Percentiles rank a stretch among this genome's conserved stretches.
Conservation (phyloP, 176 grass and related monocot species). For the Juncus inflexus region DNA sequence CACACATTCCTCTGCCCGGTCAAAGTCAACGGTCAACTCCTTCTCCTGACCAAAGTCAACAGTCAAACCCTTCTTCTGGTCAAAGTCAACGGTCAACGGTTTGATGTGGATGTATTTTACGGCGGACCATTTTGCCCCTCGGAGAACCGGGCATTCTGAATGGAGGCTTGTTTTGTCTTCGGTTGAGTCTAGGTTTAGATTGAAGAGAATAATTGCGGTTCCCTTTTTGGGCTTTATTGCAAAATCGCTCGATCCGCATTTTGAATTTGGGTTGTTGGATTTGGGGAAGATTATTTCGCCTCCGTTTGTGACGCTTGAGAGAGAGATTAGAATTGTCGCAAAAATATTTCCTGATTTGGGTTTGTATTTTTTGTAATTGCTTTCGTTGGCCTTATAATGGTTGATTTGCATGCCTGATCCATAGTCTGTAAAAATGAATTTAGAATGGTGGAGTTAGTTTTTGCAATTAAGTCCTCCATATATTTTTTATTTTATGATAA, state of each 20-base stretch:
- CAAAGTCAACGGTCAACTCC: background rate
- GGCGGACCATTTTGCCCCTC: conserved; percentile 63
- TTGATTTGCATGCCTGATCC: conserved; percentile 56
- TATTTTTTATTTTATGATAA: background rate
- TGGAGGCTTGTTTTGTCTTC: conserved; percentile 45
- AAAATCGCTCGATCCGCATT: conserved; percentile 47
- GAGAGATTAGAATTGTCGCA: conserved; percentile 60
- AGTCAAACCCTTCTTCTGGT: conserved; percentile 15
- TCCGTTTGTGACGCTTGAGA: conserved; percentile 63
- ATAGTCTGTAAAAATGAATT: conserved; percentile 45
- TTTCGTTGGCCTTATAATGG: conserved; percentile 37
- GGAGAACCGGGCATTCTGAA: conserved; percentile 34
- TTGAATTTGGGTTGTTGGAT: conserved; percentile 44
- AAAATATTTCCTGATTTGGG: conserved; percentile 31
- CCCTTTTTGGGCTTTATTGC: conserved; percentile 51
- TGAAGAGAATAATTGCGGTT: conserved; percentile 61
- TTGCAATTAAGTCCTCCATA: background rate
- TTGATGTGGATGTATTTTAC: conserved; percentile 48
- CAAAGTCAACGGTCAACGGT: conserved; percentile 7
- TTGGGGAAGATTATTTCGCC: conserved; percentile 71
- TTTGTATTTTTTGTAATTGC: conserved; percentile 38
- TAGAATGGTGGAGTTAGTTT: background rate
- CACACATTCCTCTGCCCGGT: conserved; percentile 43
- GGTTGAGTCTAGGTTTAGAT: conserved; percentile 52
- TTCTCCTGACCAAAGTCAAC: no score